Percentiles rank a stretch among this genome's conserved stretches.
These are phyloP conservation scores for Talaromyces wortmannii DNA, from an alignment of 495 filamentous ascomycete genomes.

Conservation along the genomic window DNA sequence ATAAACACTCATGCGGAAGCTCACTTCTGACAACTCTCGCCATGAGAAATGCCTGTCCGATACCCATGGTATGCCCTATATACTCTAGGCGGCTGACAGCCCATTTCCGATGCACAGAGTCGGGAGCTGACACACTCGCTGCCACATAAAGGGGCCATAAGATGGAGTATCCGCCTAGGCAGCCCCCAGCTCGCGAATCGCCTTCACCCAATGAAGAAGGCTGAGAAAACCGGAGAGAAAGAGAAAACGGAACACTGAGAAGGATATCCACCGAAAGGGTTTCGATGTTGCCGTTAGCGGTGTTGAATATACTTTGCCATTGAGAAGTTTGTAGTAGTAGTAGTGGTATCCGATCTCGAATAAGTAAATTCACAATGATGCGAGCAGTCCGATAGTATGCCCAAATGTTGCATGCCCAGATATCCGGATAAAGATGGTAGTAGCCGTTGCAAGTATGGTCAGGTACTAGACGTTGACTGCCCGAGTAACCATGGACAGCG, in stretches of 20 bases:
- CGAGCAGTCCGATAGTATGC: slow-evolving; percentile 58
- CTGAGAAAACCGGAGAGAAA: slow-evolving; percentile 7
- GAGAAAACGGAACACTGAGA: slow-evolving; percentile 31
- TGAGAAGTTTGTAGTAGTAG: not conserved
- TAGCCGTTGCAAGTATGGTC: slow-evolving; percentile 36
- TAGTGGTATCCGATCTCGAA: not conserved
- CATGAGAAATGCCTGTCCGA: slow-evolving; percentile 39
- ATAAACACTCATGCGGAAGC: not conserved
- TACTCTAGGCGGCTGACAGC: slow-evolving; percentile 29
- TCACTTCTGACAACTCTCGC: slow-evolving; percentile 3
- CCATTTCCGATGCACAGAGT: slow-evolving; percentile 32
- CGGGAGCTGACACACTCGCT: slow-evolving; percentile 23
- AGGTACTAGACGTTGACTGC: not conserved
- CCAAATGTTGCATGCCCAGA: slow-evolving; percentile 54
- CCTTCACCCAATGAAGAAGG: not conserved
- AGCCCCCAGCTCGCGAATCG: not conserved
- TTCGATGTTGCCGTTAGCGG: not conserved
- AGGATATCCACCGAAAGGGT: slow-evolving; percentile 39
- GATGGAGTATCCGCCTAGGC: slow-evolving; percentile 31
- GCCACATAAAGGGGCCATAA: slow-evolving; percentile 43
- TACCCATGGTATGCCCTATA: slow-evolving; percentile 38
- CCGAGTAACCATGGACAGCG: not conserved
- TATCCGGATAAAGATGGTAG: slow-evolving; percentile 53
- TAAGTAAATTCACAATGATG: slow-evolving; percentile 45
- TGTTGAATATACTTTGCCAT: not conserved